Evolutionary conservation across 2,329 filamentous ascomycete genomes (phyloP).

Genomic region (Aspergillus sergii): DNA sequence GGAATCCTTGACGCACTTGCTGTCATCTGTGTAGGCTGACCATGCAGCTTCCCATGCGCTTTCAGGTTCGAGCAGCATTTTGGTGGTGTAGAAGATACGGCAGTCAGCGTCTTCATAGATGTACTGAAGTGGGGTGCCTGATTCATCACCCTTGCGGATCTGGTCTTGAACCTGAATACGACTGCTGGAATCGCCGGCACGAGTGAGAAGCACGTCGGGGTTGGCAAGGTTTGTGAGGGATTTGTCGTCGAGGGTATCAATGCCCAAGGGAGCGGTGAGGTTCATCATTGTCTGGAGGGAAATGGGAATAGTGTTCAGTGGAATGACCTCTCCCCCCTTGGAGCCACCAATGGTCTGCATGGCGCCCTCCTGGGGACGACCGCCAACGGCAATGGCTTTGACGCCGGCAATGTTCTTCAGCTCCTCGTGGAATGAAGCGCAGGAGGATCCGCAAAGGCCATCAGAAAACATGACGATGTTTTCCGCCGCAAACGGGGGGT

Average conservation of each 20-base stretch:
- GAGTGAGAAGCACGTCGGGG: conserved; percentile 7
- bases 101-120: conserved; percentile 62
- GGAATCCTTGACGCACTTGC: conserved; percentile 16
- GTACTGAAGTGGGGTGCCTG: conserved; percentile 57
- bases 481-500: conserved; percentile 26
- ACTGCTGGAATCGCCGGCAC: conserved; percentile 20
- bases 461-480: conserved; percentile 49
- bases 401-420: conserved; percentile 54
- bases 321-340: conserved; percentile 49
- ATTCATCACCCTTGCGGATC: conserved; percentile 44
- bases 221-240: conserved; percentile 2
- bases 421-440: conserved; percentile 58
- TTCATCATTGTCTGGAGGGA: conserved; percentile 20
- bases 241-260: conserved; percentile 15
- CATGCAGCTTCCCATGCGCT: conserved; percentile 52
- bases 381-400: conserved; percentile 59
- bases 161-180: conserved; percentile 48
- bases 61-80: conserved; percentile 55
- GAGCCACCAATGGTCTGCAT: conserved; percentile 67
- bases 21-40: conserved; percentile 7
- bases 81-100: conserved; percentile 58
- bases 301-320: background rate
- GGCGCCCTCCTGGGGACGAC: conserved; percentile 53
- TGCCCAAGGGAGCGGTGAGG: background rate
- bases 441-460: conserved; percentile 61